Evolutionary conservation across 176 grass and related monocot species (phyloP).

Genomic region (Cenchrus fungigraminus): DNA sequence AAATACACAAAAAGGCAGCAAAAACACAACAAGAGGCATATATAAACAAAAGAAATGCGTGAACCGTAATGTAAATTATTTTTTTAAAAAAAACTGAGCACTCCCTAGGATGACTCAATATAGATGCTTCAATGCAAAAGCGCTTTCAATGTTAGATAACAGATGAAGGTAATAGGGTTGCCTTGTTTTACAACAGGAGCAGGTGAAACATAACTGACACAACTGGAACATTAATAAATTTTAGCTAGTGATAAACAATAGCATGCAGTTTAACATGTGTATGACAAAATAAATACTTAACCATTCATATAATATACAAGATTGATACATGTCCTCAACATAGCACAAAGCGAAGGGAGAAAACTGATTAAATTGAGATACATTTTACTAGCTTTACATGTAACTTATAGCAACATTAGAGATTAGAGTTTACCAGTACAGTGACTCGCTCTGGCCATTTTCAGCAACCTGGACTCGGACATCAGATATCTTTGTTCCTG

Average conservation of each 20-base stretch:
- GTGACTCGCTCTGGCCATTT: conserved; percentile 52
- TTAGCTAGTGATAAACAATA: conserved; percentile 10
- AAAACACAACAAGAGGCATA: neutral
- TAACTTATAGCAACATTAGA: conserved; percentile 29
- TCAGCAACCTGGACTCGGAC: conserved; percentile 77
- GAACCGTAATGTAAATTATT: neutral
- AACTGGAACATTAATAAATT: neutral
- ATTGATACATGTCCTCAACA: neutral
- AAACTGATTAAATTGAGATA: conserved; percentile 10
- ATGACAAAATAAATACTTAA: neutral
- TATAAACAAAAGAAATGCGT: conserved; percentile 16
- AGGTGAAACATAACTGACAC: conserved; percentile 5
- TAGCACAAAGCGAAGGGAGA: neutral
- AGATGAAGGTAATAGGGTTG: neutral
- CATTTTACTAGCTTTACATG: conserved; percentile 34
- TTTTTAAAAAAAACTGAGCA: conserved; percentile 16
- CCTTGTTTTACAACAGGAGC: neutral
- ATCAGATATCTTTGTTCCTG: conserved; percentile 75
- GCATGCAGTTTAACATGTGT: neutral
- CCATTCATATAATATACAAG: neutral
- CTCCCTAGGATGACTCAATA: conserved; percentile 9
- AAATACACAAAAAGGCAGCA: neutral
- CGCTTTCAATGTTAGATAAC: neutral
- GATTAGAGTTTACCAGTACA: conserved; percentile 70
- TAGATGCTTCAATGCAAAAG: conserved; percentile 31